Base-by-base conservation (phyloP, 805 yeast species). In the Starmerella bombi region DNA sequence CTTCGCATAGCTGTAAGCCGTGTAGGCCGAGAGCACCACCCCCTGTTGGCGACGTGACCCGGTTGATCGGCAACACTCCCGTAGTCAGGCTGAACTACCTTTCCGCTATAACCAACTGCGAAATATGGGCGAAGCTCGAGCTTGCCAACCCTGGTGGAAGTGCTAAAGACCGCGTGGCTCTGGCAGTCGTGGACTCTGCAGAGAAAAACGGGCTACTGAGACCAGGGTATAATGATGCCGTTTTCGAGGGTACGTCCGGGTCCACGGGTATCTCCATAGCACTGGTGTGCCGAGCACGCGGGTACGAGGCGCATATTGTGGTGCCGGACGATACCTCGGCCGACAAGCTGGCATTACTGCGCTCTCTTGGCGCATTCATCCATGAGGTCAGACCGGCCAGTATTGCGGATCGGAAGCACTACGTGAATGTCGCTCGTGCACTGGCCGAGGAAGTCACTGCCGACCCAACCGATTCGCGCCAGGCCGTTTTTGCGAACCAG, bases 201-300 rank as follows among this genome's bases (percentile, higher is more conserved):
- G 94, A 83, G 55, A 41, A 50, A 4, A 37, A 53, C 34, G 91
- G 91, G 0, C 54, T 64, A 5, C 58, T 86, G 30, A 56, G 63
- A 4, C 80, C 82, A 0, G 58, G 72, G 32, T 60, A 67, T 38
- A 84, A 81, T 1, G 91, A 83, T 53, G 66, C 75, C 12, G 79
- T 88, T 1, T 85, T 77, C 58, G 98, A 88, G 62, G 98, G 98
- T 6, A 91, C 98, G 0, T 78, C 91, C 9, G 98, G 98, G 0
- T 85, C 96, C 0, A 88, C 98, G 0, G 98, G 98, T 3, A 91
- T 91, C 10, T 82, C 94, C 1, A 71, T 88, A 51, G 94, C 96
- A 0, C 74, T 85, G 60, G 67, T 91, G n/a, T 82, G 93, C 47
- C 75, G 84, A 50, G 80, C 94, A 0, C 58, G 81, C 38, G 98